phyloP scores from a whole-genome alignment of 257 asterid genomes.

The Lycium ferocissimum region DNA sequence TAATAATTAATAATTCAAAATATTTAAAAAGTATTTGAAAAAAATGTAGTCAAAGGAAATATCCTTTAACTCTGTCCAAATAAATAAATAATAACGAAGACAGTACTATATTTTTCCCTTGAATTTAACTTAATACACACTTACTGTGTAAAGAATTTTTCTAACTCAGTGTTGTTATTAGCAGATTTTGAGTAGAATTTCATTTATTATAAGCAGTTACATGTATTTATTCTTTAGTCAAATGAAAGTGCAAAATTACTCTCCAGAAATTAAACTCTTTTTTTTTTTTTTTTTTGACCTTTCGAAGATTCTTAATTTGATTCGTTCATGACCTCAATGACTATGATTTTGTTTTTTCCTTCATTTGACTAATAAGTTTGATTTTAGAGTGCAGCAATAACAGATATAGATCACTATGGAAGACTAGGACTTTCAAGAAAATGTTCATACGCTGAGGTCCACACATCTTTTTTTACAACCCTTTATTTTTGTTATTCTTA shows the following conservation, averaged over 20 bases:
- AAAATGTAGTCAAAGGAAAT: no score
- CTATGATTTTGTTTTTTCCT: neutral
- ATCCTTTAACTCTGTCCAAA: no score
- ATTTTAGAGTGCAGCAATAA: slow-evolving; percentile 77
- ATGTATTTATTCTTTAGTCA: neutral
- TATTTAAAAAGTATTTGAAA: no score
- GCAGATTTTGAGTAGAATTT: neutral
- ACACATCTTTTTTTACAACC: neutral
- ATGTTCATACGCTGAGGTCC: slow-evolving; percentile 75
- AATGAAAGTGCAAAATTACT: neutral
- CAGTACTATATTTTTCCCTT: neutral
- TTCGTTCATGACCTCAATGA: neutral
- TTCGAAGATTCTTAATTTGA: neutral
- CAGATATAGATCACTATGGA: slow-evolving; percentile 81
- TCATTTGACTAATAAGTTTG: slow-evolving; percentile 28
- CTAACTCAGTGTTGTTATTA: no score
- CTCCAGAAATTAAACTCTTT: neutral
- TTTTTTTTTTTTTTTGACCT: neutral
- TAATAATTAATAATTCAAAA: no score
- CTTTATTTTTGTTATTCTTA: neutral
- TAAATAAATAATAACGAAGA: no score
- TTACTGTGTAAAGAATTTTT: neutral
- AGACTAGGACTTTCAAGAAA: slow-evolving; percentile 61
- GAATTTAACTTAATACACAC: no score
- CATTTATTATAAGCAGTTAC: neutral